phyloP scores from a whole-genome alignment of 257 asterid species.

The Nicotiana noctiflora region DNA sequence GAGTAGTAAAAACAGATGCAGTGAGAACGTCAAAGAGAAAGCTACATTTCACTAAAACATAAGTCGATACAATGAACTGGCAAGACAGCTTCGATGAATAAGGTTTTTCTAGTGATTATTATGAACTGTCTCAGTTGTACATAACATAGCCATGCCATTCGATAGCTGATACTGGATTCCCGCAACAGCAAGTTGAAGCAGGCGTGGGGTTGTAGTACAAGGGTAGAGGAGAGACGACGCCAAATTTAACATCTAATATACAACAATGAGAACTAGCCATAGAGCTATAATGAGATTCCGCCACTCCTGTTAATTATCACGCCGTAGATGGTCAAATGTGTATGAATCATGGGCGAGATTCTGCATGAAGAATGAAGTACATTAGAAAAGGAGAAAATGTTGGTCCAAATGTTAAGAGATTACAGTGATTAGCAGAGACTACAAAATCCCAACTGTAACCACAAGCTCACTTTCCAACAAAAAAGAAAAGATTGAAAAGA shows the following conservation, averaged over 20 bases:
- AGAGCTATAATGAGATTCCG: background rate
- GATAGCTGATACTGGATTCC: background rate
- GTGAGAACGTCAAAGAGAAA: background rate
- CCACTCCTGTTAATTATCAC: background rate
- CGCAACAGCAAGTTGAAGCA: background rate
- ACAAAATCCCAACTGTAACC: background rate
- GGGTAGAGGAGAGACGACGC: background rate
- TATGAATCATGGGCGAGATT: conserved; percentile 10
- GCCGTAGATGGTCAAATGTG: conserved; percentile 7
- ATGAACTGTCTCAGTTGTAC: background rate
- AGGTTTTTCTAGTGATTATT: background rate
- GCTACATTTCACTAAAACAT: background rate
- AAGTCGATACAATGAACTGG: background rate
- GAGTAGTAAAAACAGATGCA: background rate
- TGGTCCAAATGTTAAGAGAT: background rate
- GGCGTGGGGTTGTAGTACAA: background rate
- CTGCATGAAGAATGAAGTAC: background rate
- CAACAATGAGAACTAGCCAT: background rate
- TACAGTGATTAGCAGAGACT: background rate
- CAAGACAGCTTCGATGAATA: background rate
- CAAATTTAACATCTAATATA: background rate
- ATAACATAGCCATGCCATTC: background rate
- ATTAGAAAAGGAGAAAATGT: background rate
- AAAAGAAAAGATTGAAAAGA: background rate
- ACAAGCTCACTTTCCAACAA: background rate